Evolutionary conservation across 345 rosid genomes (phyloP), one percentile per base, ranked within the genome.

Genomic region (Cochlearia excelsa): DNA sequence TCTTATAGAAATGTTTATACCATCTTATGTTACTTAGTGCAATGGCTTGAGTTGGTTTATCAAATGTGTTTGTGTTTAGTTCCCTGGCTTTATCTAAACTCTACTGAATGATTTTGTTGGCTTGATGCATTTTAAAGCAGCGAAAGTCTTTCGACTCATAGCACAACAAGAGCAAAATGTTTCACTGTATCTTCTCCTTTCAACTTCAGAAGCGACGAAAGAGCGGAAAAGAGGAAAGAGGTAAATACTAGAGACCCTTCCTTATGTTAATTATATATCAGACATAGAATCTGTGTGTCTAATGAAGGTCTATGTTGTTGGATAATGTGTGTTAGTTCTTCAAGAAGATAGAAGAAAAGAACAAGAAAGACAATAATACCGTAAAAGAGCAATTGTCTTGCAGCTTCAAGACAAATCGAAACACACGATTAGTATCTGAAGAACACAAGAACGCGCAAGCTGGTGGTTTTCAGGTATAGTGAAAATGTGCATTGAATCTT

Each of bases 151-250:
- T 53, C 79, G 26, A 80, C 7, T 51, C 46, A 71, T 28, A 70
- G 61, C 56, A 75, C 67, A 72, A 66, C 70, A 76, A 85, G 73
- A 75, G 47, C 67, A 61, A 75, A 44, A 51, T 62, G 86, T 35
- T 52, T 80, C 52, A 70, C 69, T 66, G 48, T 72, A 30, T 75
- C 81, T 33, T 66, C 74, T 47, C 87, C 92, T 28, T 93, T 87
- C 73, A 76, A 78, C 73, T 82, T 89, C 75, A 82, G 84, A 70
- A 85, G 90, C 33, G 97, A 78, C 63, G 95, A 89, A 77, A 78
- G 97, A 63, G 97, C 88, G 6, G 80, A 77, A 53, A 89, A 74
- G 81, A 76, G 92, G 72, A 93, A 74, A 74, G 95, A 87, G 99
- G 97, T 75, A 80, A 51, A 74, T 3, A 54, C 26, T 46, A 29